Base-by-base conservation (phyloP, 2,329 filamentous ascomycete species). In the Cucurbitaria berberidis region DNA sequence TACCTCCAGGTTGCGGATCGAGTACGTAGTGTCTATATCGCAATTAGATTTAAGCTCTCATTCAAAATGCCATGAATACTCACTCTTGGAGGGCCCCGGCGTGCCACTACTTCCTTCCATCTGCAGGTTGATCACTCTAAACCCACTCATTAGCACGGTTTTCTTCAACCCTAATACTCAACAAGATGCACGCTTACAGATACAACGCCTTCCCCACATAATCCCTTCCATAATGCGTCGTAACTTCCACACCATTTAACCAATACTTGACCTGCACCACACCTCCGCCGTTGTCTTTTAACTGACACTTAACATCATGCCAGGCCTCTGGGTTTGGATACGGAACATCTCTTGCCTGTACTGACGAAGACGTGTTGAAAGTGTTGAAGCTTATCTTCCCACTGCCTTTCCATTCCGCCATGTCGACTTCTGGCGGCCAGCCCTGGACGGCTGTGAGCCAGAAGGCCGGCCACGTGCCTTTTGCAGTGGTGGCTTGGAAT, bases 351-450 rank as follows among this genome's bases (percentile, higher is more conserved):
- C 75, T 72, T 34, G 80, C 77, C 3, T 75, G 67, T 2, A 84
- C 78, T 39, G 78, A 64, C 27, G 77, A 78, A 64, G 82, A 82
- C 1, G 82, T 84, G 60, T 84, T 84, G 72, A 84, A 84, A 27
- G 82, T 84, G 60, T 84, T 84, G 72, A 84, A 84, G 26, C 76
- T 80, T 53, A 84, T 81, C 63, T 82, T 80, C 15, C 82, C 82
- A 29, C 68, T 76, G 13, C 83, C 83, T 64, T 85, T 86, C 83
- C 83, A 86, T 68, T 86, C 83, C 1, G 83, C 83, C 70, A 86
- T 77, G 63, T 86, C 83, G 49, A 86, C 79, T 76, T 85, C 84
- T 0, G 83, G 84, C 15, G 83, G 83, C 83, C 84, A 86, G 0
- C 77, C 75, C 39, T 81, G 65, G 0, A 82, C 81, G 0, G 76